phyloP scores from a whole-genome alignment of 305 asterid species.

The Solanum hybrid region DNA sequence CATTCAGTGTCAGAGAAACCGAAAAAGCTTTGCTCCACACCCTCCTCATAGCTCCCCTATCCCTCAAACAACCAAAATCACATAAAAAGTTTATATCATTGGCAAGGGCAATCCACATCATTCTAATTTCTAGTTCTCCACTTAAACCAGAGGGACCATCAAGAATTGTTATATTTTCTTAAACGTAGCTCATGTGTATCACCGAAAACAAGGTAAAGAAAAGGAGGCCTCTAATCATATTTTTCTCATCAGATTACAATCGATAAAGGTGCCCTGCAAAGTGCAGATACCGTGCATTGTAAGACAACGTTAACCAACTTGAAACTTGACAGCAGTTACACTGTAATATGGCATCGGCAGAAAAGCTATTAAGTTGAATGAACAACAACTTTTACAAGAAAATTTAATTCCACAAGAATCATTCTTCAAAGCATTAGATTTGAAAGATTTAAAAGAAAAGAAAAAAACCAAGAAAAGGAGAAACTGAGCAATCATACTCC shows the following conservation, averaged over 20 bases:
- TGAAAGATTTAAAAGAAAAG: background rate
- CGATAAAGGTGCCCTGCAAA: background rate
- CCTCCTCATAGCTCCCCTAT: background rate
- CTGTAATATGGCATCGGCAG: background rate
- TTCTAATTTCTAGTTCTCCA: background rate
- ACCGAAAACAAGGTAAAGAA: background rate
- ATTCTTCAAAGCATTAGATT: background rate
- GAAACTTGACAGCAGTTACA: background rate
- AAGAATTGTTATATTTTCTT: too few relatives aligned
- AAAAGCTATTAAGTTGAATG: background rate
- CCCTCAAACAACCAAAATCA: background rate
- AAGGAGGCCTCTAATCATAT: background rate
- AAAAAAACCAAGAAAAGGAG: background rate
- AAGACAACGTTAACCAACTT: background rate
- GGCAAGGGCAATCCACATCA: background rate
- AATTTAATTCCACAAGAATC: background rate
- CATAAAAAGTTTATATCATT: too few relatives aligned
- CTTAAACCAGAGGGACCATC: background rate
- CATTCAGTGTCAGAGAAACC: background rate
- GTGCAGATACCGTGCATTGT: background rate
- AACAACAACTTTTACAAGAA: background rate
- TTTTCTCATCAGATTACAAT: background rate
- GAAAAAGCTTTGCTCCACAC: background rate
- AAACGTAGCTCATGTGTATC: background rate
- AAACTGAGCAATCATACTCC: background rate